Percentiles rank a stretch among this genome's conserved stretches.
Conservation (phyloP, 1,139 yeast genomes). For the Yamadazyma conglobata region DNA sequence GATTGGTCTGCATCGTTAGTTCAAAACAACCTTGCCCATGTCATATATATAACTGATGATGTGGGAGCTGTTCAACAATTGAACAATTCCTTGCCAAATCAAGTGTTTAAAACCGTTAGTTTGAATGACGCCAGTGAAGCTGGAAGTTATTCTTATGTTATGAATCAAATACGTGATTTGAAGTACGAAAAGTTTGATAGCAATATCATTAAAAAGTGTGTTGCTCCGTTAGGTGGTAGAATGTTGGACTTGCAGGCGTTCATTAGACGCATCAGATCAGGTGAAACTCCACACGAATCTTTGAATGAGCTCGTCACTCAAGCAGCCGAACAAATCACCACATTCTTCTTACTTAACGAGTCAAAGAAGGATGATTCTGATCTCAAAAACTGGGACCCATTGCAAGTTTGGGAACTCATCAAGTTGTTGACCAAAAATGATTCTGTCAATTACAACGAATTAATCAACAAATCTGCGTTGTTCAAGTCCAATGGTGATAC, state of each 20-base stretch:
- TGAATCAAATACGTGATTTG: slow-evolving; percentile 48
- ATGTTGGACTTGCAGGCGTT: slow-evolving; percentile 91
- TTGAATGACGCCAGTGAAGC: slow-evolving; percentile 77
- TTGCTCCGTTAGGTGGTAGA: slow-evolving; percentile 87
- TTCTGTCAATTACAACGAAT: slow-evolving; percentile 46
- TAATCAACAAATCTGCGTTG: slow-evolving; percentile 52
- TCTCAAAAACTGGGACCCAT: slow-evolving; percentile 55
- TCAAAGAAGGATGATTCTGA: slow-evolving; percentile 21
- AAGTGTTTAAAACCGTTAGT: slow-evolving; percentile 71
- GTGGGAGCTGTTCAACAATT: slow-evolving; percentile 71
- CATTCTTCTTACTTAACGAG: slow-evolving; percentile 59
- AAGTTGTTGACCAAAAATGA: slow-evolving; percentile 54
- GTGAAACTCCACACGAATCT: slow-evolving; percentile 79
- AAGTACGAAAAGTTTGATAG: slow-evolving; percentile 40
- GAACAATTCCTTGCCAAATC: slow-evolving; percentile 74
- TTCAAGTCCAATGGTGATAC: slow-evolving; percentile 60
- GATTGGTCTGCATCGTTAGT: slow-evolving; percentile 86
- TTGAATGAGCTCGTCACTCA: slow-evolving; percentile 75
- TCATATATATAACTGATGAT: slow-evolving; percentile 81
- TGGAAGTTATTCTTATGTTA: slow-evolving; percentile 70
- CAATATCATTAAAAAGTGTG: slow-evolving; percentile 24
- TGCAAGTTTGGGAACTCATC: slow-evolving; percentile 87
- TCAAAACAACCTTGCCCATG: slow-evolving; percentile 82
- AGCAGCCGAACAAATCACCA: slow-evolving; percentile 84
- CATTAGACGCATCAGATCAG: slow-evolving; percentile 80